A percentile compares a stretch with the other conserved stretches of the same genome.
phyloP scores from a whole-genome alignment of 169 alveolate genomes.

The Plasmodium inui region DNA sequence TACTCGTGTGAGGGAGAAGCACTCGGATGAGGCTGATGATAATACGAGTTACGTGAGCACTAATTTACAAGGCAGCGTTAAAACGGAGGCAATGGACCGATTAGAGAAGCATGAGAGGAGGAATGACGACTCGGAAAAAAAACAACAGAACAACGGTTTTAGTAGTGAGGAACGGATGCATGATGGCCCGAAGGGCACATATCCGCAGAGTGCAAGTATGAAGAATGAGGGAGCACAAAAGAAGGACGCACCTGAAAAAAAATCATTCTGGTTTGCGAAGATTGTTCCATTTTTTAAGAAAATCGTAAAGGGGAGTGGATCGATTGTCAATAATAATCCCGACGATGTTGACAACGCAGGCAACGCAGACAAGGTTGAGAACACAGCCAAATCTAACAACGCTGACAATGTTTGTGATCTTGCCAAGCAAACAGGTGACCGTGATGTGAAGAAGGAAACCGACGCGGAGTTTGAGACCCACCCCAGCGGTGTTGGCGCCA shows the following conservation, averaged over 20 bases:
- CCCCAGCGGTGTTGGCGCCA: neutral
- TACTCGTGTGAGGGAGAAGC: neutral
- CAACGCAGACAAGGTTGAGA: neutral
- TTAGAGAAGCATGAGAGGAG: neutral
- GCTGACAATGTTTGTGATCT: neutral
- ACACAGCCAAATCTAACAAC: too few relatives aligned
- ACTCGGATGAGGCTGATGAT: neutral
- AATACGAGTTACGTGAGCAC: neutral
- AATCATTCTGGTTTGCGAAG: neutral
- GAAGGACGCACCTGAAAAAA: neutral
- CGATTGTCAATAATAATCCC: neutral
- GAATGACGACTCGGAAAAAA: neutral
- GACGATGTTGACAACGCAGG: neutral
- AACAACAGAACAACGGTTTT: conserved; percentile 1
- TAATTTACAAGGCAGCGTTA: neutral
- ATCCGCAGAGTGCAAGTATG: neutral
- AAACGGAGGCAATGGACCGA: neutral
- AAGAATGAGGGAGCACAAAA: neutral
- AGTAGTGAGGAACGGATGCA: neutral
- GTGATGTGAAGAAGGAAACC: neutral
- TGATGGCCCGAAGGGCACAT: neutral
- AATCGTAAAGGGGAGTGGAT: neutral
- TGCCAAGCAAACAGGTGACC: neutral
- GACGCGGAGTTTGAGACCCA: neutral
- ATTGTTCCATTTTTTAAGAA: conserved; percentile 5